A percentile compares a stretch with the other conserved stretches of the same genome.
Conservation (phyloP, 1,284 basidiomycete genomes). For the Phellopilus nigrolimitatus region DNA sequence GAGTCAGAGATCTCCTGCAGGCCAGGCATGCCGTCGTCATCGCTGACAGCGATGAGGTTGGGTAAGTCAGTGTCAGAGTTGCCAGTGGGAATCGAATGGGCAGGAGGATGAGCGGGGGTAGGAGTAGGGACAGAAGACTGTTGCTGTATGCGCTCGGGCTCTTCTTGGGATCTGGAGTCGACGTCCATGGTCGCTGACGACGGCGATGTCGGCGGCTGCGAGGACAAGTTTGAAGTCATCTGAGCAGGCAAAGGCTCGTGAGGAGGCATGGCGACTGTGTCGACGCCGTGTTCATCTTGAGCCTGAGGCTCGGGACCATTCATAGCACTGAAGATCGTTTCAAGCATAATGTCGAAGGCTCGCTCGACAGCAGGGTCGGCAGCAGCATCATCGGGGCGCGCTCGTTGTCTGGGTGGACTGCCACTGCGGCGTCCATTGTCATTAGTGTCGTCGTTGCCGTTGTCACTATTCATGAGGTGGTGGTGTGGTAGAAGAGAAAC, state of each 20-base stretch:
- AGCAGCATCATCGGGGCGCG: neutral
- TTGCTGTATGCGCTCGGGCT: too few species aligned
- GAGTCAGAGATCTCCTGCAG: constrained; percentile 15
- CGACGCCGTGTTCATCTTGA: neutral
- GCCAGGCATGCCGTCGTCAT: constrained; percentile 15
- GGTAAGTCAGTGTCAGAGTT: too few species aligned
- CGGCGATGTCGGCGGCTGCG: neutral
- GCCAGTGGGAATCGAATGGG: too few species aligned
- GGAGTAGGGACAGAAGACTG: too few species aligned
- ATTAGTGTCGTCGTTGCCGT: neutral
- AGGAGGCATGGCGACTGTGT: neutral
- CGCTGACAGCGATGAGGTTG: neutral
- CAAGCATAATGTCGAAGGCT: constrained; percentile 12
- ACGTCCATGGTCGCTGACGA: constrained; percentile 6
- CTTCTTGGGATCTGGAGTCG: too few species aligned
- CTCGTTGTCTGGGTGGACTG: constrained; percentile 2
- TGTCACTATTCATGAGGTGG: constrained; percentile 11
- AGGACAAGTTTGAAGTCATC: neutral
- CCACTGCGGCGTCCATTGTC: neutral
- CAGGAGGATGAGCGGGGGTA: too few species aligned
- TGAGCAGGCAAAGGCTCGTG: neutral
- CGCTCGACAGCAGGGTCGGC: constrained; percentile 12
- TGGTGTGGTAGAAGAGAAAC: constrained; percentile 1
- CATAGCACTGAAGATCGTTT: neutral
- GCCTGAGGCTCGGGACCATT: neutral